A percentile compares a stretch with the other conserved stretches of the same genome.
These are phyloP conservation scores for Erodium moschatum DNA, from an alignment of 441 rosid genomes.

Conservation along the genomic window DNA sequence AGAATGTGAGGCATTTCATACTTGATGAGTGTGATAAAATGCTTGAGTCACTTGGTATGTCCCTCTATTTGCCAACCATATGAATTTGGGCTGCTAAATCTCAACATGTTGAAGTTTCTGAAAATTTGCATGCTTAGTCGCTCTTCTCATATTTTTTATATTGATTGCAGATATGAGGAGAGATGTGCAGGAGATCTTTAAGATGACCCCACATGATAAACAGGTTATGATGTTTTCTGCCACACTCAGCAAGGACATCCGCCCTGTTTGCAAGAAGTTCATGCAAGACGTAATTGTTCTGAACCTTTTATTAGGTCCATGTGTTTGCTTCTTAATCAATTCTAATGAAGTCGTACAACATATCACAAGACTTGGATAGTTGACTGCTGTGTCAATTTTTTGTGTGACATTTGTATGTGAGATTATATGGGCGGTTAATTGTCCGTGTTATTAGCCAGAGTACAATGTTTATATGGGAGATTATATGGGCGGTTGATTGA, in stretches of 20 bases:
- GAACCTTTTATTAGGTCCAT: background rate
- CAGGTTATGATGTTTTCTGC: conserved; percentile 99
- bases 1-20: conserved; percentile 97
- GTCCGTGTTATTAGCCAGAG: background rate
- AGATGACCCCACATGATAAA: conserved; percentile 97
- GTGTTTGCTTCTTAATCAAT: background rate
- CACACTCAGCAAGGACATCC: conserved; percentile 98
- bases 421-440: background rate
- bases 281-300: conserved; percentile 96
- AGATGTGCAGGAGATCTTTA: conserved; percentile 95
- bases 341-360: background rate
- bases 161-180: conserved; percentile 74
- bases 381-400: background rate
- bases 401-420: background rate
- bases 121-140: background rate
- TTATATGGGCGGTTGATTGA: background rate
- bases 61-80: background rate
- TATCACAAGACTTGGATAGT: background rate
- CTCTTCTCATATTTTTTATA: background rate
- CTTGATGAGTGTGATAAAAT: conserved; percentile 98
- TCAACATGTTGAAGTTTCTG: background rate
- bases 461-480: background rate
- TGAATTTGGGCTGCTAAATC: background rate
- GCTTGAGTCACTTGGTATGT: conserved; percentile 94
- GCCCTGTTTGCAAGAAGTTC: conserved; percentile 97